Percentiles rank a stretch among this genome's conserved stretches.
These are phyloP conservation scores for Calamus simplicifolius DNA, from an alignment of 176 grass and related monocot genomes.

Conservation along the genomic window DNA sequence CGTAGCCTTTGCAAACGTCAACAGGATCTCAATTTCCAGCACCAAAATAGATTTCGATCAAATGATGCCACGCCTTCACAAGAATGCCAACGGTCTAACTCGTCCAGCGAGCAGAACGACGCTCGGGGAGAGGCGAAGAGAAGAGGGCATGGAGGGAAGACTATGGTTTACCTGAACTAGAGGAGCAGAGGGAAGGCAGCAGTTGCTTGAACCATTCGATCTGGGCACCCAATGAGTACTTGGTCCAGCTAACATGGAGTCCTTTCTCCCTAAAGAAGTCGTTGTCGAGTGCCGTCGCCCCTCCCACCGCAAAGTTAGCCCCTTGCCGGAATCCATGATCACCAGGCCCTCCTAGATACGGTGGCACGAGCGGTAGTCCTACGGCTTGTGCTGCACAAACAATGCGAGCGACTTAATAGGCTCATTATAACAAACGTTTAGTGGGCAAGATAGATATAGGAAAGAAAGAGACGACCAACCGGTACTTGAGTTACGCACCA, in stretches of 20 bases:
- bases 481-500: slow-evolving; percentile 19
- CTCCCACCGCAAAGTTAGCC: slow-evolving; percentile 47
- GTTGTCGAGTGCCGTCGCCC: slow-evolving; percentile 23
- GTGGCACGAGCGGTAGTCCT: slow-evolving; percentile 22
- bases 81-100: too few species aligned
- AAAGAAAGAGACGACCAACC: too few species aligned
- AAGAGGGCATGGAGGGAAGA: too few species aligned
- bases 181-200: slow-evolving; percentile 27
- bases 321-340: slow-evolving; percentile 26
- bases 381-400: slow-evolving; percentile 45
- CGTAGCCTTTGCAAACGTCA: too few species aligned
- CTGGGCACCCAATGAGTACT: slow-evolving; percentile 26
- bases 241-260: neutral
- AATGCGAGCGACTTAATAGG: too few species aligned
- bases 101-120: too few species aligned
- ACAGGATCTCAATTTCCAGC: too few species aligned
- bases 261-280: slow-evolving; percentile 34
- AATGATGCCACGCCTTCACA: too few species aligned
- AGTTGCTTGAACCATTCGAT: slow-evolving; percentile 37
- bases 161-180: too few species aligned
- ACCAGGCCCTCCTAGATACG: slow-evolving; percentile 22
- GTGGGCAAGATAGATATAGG: neutral
- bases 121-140: too few species aligned
- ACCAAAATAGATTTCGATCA: too few species aligned
- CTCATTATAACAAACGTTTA: slow-evolving; percentile 13